A percentile compares a stretch with the other conserved stretches of the same genome.
These are phyloP conservation scores for Penstemon davidsonii DNA, from an alignment of 257 asterid species.

Conservation along the genomic window DNA sequence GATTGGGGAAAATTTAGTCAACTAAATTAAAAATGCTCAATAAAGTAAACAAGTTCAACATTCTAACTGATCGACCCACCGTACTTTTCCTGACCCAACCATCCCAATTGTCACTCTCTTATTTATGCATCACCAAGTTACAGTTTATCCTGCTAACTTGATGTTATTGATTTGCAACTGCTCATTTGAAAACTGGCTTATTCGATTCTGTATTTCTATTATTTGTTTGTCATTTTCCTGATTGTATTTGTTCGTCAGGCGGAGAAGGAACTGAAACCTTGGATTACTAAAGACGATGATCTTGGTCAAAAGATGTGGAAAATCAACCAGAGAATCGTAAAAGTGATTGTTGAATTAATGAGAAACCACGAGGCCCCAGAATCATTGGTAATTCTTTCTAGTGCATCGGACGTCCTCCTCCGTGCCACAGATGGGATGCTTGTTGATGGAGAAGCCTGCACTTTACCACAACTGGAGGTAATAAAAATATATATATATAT, in stretches of 20 bases:
- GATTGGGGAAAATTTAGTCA: no score
- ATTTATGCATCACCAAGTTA: no score
- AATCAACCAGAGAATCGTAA: conserved; percentile 88
- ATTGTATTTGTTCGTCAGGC: conserved; percentile 67
- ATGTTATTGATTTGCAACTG: conserved; percentile 6
- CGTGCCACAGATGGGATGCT: conserved; percentile 99
- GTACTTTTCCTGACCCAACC: no score
- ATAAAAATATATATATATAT: no score
- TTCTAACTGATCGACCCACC: no score
- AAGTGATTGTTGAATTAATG: conserved; percentile 89
- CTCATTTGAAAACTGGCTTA: background rate
- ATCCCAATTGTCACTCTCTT: no score
- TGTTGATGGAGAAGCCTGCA: conserved; percentile 99
- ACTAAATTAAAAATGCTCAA: no score
- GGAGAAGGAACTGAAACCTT: conserved; percentile 90
- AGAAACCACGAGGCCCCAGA: conserved; percentile 89
- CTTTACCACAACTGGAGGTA: conserved; percentile 98
- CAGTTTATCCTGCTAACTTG: background rate
- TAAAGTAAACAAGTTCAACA: no score
- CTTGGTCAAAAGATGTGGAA: conserved; percentile 93
- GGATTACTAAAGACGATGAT: conserved; percentile 96
- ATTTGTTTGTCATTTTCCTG: conserved; percentile 45
- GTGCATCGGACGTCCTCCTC: conserved; percentile 92
- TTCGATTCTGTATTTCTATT: conserved; percentile 19
- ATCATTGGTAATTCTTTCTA: conserved; percentile 76